Conservation (phyloP, 306 rosid genomes). For the Alnus rubra region DNA sequence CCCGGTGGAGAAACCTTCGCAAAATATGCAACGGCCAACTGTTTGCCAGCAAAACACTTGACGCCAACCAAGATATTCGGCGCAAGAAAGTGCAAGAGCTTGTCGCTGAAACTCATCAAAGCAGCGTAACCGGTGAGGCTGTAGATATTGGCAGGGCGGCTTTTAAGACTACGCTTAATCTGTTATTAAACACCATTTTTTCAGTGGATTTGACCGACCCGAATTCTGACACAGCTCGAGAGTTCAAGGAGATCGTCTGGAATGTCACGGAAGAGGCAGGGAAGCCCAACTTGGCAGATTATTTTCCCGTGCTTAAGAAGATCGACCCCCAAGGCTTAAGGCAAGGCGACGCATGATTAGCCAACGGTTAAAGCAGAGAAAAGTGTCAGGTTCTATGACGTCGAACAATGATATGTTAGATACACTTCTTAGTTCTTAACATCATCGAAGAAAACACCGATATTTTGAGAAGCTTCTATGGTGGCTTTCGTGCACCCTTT, state of each 20-base stretch:
- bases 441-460: constrained; percentile 30
- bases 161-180: constrained; percentile 39
- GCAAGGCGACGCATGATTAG: constrained; percentile 12
- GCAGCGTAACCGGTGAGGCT: constrained; percentile 19
- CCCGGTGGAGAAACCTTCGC: constrained; percentile 43
- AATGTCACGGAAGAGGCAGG: constrained; percentile 36
- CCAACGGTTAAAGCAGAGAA: constrained; percentile 32
- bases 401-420: constrained; percentile 37
- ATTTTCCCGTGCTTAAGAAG: constrained; percentile 38
- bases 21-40: constrained; percentile 34
- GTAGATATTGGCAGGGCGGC: constrained; percentile 47
- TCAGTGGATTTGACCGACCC: constrained; percentile 39
- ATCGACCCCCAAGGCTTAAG: constrained; percentile 46
- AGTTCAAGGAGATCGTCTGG: constrained; percentile 34
- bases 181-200: constrained; percentile 47
- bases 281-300: constrained; percentile 45
- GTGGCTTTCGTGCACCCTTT: no score
- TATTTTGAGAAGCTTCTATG: no score
- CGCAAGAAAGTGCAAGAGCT: constrained; percentile 32
- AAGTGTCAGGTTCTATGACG: not conserved
- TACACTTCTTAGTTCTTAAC: constrained; percentile 39
- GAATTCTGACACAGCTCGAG: constrained; percentile 22
- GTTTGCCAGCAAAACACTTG: constrained; percentile 44
- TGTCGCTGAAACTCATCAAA: not conserved
- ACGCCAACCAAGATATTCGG: constrained; percentile 20